These are phyloP conservation scores for Suhomyces sp. DNA, from an alignment of 805 yeast genomes.

Conservation along the genomic window DNA sequence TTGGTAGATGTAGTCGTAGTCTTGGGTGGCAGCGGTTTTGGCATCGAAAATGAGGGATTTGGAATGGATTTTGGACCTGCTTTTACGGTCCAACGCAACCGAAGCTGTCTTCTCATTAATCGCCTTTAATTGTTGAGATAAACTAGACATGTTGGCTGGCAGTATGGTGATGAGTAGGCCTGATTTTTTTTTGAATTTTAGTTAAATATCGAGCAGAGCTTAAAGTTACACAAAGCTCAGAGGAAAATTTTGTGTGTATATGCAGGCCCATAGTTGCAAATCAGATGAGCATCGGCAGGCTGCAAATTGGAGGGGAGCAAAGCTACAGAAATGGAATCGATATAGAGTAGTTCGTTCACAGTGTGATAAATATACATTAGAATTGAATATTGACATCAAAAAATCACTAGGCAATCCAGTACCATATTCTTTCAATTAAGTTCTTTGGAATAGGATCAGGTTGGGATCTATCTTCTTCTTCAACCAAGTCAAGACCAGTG, in stretches of 20 bases:
- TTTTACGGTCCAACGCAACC: conserved; percentile 80
- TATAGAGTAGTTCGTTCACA: background rate
- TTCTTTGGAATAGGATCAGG: conserved; percentile 41
- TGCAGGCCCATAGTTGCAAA: background rate
- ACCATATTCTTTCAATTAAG: conserved; percentile 44
- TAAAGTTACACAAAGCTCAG: background rate
- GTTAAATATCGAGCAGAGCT: background rate
- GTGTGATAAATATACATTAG: background rate
- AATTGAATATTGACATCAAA: background rate
- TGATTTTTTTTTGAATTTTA: background rate
- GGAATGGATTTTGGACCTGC: conserved; percentile 81
- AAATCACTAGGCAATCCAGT: conserved; percentile 44
- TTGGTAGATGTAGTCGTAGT: conserved; percentile 74
- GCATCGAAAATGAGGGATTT: conserved; percentile 85
- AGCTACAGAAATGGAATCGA: background rate
- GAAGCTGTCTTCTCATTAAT: conserved; percentile 64
- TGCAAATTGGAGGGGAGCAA: background rate
- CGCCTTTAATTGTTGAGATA: conserved; percentile 78
- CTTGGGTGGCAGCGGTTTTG: conserved; percentile 90
- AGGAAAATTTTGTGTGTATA: background rate
- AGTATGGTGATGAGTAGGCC: background rate
- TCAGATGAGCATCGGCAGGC: background rate
- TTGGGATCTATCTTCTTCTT: conserved; percentile 45
- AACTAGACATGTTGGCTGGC: conserved; percentile 43
- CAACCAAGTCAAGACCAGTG: conserved; percentile 59